Base-by-base conservation (phyloP, 345 rosid species). In the Melastoma malabathricum region DNA sequence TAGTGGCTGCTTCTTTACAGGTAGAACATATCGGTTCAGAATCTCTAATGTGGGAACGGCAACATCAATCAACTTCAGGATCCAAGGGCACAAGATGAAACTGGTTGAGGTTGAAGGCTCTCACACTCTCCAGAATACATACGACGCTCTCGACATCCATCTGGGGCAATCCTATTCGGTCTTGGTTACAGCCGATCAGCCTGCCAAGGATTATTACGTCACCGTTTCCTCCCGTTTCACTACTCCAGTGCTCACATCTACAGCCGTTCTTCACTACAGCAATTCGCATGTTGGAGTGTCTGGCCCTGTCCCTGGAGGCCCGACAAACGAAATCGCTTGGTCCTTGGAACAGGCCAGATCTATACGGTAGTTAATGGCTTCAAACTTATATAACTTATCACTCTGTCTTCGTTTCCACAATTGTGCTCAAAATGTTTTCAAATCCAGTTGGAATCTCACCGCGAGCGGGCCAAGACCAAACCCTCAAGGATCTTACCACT, bases 401-500 rank as follows among this genome's bases (percentile, higher is more conserved):
- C 4, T 22, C 25, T 2, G 25, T 22, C 4, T 1, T 22, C 25
- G 4, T 22, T 22, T 22, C 25, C 25, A 22, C 25, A 22, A 22
- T 22, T 13, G 18, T 4, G n/a, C 25, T 10, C 3, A 13, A 15
- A n/a, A 51, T 59, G 48, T 13, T 47, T 15, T 43, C 15, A 15
- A 46, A 22, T 43, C 59, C 65, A 85, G 97, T 70, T 70, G 93
- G 75, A 92, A 92, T 57, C 75, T 92, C 47, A 84, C 98, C 0
- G 96, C 98, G 12, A 92, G 95, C 58, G 98, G 88, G 20, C 96
- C 96, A 0, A 76, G 98, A 44, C 96, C 98, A 3, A 92, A 92
- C 25, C 25, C 25, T 22, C 25, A 4, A 22, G 25, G 25, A 22
- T 22, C 68, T 1, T 92, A 87, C 73, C 95, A 92, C 59, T 92